Conservation (phyloP, 2,329 filamentous ascomycete genomes). For the Fusarium sp. region DNA sequence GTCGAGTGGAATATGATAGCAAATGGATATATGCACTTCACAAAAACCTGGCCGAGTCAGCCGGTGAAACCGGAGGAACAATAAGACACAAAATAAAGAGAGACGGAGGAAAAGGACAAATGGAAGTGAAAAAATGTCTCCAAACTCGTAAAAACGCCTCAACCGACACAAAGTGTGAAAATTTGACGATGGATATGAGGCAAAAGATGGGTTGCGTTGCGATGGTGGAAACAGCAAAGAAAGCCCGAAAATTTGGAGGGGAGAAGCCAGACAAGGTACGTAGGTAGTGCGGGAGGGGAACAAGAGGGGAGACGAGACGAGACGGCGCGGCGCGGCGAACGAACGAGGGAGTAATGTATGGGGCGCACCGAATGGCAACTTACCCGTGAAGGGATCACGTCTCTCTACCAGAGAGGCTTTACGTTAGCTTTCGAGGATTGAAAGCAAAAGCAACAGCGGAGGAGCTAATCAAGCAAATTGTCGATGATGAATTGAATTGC, state of each 20-base stretch:
- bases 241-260: conserved; percentile 37
- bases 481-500: conserved; percentile 33
- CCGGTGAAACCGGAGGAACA: conserved; percentile 32
- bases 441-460: conserved; percentile 22
- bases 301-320: conserved; percentile 33
- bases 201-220: conserved; percentile 28
- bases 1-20: conserved; percentile 45
- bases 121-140: conserved; percentile 19
- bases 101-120: conserved; percentile 13
- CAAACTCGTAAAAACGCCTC: conserved; percentile 30
- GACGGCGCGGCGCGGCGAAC: conserved; percentile 26
- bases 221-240: conserved; percentile 32
- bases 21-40: conserved; percentile 52
- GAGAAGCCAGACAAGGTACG: conserved; percentile 30
- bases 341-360: conserved; percentile 29
- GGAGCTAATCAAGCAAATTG: conserved; percentile 25
- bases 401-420: conserved; percentile 39
- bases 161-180: conserved; percentile 27
- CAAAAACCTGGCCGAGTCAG: conserved; percentile 46
- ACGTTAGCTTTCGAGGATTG: conserved; percentile 34
- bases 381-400: conserved; percentile 58
- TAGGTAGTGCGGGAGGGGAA: conserved; percentile 30
- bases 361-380: conserved; percentile 45
- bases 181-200: conserved; percentile 28
- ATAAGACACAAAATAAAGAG: conserved; percentile 11